phyloP scores from a whole-genome alignment of 805 yeast genomes.

The Zygosaccharomyces bailii region DNA sequence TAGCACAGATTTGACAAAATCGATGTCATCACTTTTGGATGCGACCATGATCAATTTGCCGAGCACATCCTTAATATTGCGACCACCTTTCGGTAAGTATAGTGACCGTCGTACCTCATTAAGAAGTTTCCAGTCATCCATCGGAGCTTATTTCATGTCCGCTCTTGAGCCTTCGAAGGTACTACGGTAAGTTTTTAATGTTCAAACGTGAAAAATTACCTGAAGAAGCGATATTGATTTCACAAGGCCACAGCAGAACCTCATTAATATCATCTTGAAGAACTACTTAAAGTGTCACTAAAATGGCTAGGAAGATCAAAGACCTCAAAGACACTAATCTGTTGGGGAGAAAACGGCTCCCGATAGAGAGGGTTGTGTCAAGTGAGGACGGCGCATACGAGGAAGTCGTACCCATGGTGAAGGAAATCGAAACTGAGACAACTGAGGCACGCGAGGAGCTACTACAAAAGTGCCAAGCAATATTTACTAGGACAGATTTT shows the following conservation, averaged over 20 bases:
- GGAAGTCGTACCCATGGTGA: constrained; percentile 20
- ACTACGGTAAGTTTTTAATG: not conserved
- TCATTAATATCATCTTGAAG: not conserved
- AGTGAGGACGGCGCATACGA: constrained; percentile 16
- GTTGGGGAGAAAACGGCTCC: constrained; percentile 25
- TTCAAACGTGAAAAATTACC: constrained; percentile 5
- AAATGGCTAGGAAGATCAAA: not conserved
- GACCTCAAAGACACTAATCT: constrained; percentile 1
- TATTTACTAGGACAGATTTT: constrained; percentile 9
- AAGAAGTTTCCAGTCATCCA: constrained; percentile 13
- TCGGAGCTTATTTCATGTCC: constrained; percentile 1
- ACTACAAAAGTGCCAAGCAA: constrained; percentile 20
- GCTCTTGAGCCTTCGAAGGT: not conserved
- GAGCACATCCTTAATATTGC: constrained; percentile 1
- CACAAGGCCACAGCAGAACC: not conserved
- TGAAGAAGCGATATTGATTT: constrained; percentile 2
- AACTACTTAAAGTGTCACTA: not conserved
- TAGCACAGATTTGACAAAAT: constrained; percentile 16
- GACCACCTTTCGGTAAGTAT: constrained; percentile 7
- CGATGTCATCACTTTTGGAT: constrained; percentile 16
- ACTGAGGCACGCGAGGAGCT: constrained; percentile 28
- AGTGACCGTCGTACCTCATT: constrained; percentile 12
- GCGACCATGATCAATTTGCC: constrained; percentile 7
- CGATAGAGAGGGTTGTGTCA: constrained; percentile 14
- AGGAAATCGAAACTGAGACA: constrained; percentile 32